Conservation (phyloP, 768 basidiomycete genomes). For the Glaciozyma martinii region DNA sequence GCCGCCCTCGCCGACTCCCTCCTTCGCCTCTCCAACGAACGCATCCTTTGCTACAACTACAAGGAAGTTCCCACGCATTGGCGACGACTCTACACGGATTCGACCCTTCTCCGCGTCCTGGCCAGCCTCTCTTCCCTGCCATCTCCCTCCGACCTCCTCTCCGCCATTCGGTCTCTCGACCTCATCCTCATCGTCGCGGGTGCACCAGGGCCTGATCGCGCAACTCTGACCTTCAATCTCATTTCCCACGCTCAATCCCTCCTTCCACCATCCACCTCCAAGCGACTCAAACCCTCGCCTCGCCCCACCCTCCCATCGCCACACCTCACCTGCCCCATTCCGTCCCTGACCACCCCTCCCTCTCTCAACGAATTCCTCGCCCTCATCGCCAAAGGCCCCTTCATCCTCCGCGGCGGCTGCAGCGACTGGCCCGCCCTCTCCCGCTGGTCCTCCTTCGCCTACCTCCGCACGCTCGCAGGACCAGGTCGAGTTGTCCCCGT, state of each 20-base stretch:
- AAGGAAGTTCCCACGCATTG: slow-evolving; percentile 41
- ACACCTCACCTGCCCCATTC: slow-evolving; percentile 33
- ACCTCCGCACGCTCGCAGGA: slow-evolving; percentile 64
- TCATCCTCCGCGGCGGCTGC: slow-evolving; percentile 60
- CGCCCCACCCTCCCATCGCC: slow-evolving; percentile 8
- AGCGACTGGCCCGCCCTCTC: slow-evolving; percentile 68
- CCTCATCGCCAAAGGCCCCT: slow-evolving; percentile 57
- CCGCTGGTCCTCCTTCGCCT: slow-evolving; percentile 60
- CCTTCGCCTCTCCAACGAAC: slow-evolving; percentile 46
- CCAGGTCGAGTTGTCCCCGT: slow-evolving; percentile 79
- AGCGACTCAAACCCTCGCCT: slow-evolving; percentile 2
- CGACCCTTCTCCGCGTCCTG: slow-evolving; percentile 49
- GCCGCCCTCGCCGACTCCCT: slow-evolving; percentile 35
- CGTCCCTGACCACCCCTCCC: slow-evolving; percentile 44
- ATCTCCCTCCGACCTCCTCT: neutral
- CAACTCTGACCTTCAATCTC: slow-evolving; percentile 55
- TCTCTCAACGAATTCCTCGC: slow-evolving; percentile 51
- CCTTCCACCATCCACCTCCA: neutral
- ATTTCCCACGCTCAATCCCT: slow-evolving; percentile 54
- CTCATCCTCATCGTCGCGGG: slow-evolving; percentile 76
- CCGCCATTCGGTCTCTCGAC: slow-evolving; percentile 56
- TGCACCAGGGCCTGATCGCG: slow-evolving; percentile 53
- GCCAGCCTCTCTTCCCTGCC: slow-evolving; percentile 12
- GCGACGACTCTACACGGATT: slow-evolving; percentile 69
- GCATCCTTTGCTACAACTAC: slow-evolving; percentile 45